Conservation (phyloP, 805 yeast species). For the Saturnispora dispora region DNA sequence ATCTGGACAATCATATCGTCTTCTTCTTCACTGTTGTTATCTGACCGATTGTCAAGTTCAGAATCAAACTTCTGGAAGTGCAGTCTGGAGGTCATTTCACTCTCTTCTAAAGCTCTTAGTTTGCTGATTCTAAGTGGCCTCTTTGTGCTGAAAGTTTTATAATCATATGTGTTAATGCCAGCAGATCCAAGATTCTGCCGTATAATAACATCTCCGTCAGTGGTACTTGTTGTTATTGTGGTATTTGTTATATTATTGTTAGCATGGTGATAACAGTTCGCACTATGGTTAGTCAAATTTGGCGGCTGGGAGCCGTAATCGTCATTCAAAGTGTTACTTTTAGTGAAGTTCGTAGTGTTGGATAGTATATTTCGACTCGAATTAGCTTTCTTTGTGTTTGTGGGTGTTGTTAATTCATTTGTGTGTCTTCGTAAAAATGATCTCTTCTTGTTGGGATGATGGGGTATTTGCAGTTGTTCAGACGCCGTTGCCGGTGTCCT, state of each 20-base stretch:
- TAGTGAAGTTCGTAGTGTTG: constrained; percentile 2
- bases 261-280: not conserved
- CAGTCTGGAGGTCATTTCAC: constrained; percentile 26
- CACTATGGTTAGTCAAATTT: not conserved
- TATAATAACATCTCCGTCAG: constrained; percentile 16
- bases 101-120: constrained; percentile 30
- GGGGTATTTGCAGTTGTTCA: constrained; percentile 3
- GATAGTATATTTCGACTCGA: constrained; percentile 2
- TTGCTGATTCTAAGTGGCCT: constrained; percentile 29
- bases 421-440: constrained; percentile 5
- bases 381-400: not conserved
- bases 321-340: not conserved
- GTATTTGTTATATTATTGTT: not conserved
- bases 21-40: not conserved
- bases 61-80: constrained; percentile 20
- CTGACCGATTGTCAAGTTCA: not conserved
- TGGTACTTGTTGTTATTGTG: not conserved
- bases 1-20: constrained; percentile 16
- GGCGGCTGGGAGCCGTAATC: not conserved
- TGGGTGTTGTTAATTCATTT: not conserved
- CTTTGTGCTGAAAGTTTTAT: constrained; percentile 27
- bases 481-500: not conserved
- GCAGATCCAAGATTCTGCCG: constrained; percentile 17
- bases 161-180: constrained; percentile 27
- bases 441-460: constrained; percentile 1